phyloP scores from a whole-genome alignment of 225 moss, liverwort and hornwort genomes.

The Rhytidiadelphus loreus region DNA sequence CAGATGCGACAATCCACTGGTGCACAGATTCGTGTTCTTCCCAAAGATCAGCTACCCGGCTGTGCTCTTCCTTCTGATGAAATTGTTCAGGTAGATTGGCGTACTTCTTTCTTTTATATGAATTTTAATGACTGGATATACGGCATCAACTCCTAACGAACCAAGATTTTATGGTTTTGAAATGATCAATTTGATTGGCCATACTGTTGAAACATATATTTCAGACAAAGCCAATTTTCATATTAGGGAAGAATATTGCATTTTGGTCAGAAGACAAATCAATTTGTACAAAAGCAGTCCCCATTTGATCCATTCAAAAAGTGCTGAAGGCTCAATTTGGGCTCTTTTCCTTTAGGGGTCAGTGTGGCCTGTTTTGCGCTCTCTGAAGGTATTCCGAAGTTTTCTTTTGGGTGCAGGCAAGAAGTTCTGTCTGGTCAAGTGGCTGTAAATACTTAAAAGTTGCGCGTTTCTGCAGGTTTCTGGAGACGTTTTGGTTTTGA shows the following conservation, averaged over 20 bases:
- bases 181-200: background rate
- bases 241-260: background rate
- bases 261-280: background rate
- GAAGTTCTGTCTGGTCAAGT: background rate
- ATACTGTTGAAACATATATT: background rate
- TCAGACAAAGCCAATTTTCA: background rate
- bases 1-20: slow-evolving; percentile 92
- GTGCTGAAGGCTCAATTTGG: background rate
- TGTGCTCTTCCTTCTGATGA: slow-evolving; percentile 88
- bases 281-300: background rate
- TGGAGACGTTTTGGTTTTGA: slow-evolving; percentile 70
- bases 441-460: background rate
- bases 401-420: background rate
- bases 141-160: background rate
- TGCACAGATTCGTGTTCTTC: slow-evolving; percentile 93
- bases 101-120: background rate
- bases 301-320: background rate
- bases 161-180: background rate
- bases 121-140: background rate
- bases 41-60: slow-evolving; percentile 88
- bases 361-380: background rate
- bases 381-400: background rate
- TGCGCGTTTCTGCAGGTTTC: slow-evolving; percentile 42
- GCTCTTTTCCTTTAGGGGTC: background rate
- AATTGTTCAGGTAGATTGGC: slow-evolving; percentile 74